Base-by-base conservation (phyloP, 768 basidiomycete species). In the Termitomyces sp. region DNA sequence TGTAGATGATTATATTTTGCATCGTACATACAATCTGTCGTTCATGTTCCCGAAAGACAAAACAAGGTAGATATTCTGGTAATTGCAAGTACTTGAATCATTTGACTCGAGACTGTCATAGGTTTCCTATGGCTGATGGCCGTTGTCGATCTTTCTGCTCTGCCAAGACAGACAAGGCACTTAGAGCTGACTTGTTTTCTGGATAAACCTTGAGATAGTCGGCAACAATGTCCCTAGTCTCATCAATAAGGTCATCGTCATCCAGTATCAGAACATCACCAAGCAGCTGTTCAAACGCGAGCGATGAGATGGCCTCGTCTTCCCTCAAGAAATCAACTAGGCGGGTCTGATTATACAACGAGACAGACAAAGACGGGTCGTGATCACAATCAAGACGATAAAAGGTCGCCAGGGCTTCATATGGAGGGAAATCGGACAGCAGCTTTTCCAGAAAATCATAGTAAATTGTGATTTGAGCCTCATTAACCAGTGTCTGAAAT, bases 401-500 rank as follows among this genome's bases (percentile, higher is more conserved):
- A 34, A 62, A 58, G 29, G 60, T 61, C 26, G 16, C 29, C 33
- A 58, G 26, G 9, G 46, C 20, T 50, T 55, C 61, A 36, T 55
- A 57, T 12, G 52, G 50, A 28, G 52, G 44, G 18, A 51, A 55
- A 24, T 58, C 42, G 18, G 59, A 63, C 16, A 58, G 46, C 26
- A 42, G 20, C 31, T 48, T 48, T 44, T 33, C 34, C 33, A 56
- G 8, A 36, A 56, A 55, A n/a, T 62, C 48, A 34, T 29, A 36
- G 49, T 28, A 51, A 18, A 55, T 33, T 2, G 52, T 55, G 5
- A 57, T 39, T 45, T 39, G 55, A 26, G 62, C 59, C 33, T 62
- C 56, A 9, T 62, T 55, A 4, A 60, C 44, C 20, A 57, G 33
- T 6, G 26, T 45, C 22, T 60, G 62, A 22, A 62, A 60, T 22